Evolutionary conservation across 2,329 filamentous ascomycete species (phyloP), one percentile per base, ranked within the genome.

Genomic region (Zarea fungicola): DNA sequence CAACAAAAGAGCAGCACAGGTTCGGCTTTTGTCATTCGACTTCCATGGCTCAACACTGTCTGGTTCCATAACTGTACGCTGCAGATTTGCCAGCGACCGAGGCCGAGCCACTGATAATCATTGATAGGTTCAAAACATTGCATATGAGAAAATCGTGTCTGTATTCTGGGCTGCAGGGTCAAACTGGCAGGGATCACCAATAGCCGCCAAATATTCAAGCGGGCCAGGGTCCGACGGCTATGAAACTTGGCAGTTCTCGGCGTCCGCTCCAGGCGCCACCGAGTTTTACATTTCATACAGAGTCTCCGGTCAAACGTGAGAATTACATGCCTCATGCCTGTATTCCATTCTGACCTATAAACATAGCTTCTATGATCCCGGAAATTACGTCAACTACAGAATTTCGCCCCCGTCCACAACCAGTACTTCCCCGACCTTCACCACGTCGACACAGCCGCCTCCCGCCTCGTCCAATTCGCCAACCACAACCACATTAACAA

Each of bases 71-170:
- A 46, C 31, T 19, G 42, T 35, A 22, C 10, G 34, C 14, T 13
- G n/a, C n/a, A n/a, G n/a, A n/a, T 21, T n/a, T 7, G 9, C 11
- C 28, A 26, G 18, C 16, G 40, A 16, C 14, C n/a, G 11, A 6
- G n/a, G 40, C 3, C 23, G 22, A 18, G 6, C 10, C 10, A 21
- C 11, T 21, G 19, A 31, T 11, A 19, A 19, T 32, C 21, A 22
- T 8, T 21, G 29, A 29, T 22, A 44, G 41, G 41, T 44, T 23
- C 42, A 46, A 46, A 46, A 46, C 18, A 46, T 46, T 46, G 42
- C 42, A 5, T 46, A 46, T 23, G 31, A 36, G 23, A 46, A 46
- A 22, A 31, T 14, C 6, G 42, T 46, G 4, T 11, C 16, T 21
- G 29, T 46, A 4, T 46, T 36, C 11, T 46, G 42, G 42, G 42